Base-by-base conservation (phyloP, 352 stramenopile genomes). In the Pythium vanterpoolii region DNA sequence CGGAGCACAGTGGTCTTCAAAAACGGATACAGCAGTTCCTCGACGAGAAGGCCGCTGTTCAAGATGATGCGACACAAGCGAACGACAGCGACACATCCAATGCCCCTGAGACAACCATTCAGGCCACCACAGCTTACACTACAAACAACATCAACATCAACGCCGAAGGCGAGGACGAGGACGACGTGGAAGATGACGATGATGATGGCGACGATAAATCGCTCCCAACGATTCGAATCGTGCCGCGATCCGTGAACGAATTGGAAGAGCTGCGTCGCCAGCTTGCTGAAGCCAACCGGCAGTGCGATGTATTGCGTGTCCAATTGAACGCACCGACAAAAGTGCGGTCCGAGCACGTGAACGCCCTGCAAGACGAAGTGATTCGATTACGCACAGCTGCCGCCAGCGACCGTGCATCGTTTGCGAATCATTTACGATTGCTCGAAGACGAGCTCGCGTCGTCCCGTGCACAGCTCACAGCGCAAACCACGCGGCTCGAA, bases 361-460 rank as follows among this genome's bases (percentile, higher is more conserved):
- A 60, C 27, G 39, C 31, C 8, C 26, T 60, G n/a, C 53, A 52
- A 45, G 53, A 52, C 40, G 40, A 60, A 36, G 23, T 60, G 10
- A 44, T 60, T 36, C 30, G 44, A 26, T 42, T 60, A 1, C 53
- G 42, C 11, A 6, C 39, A 0, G 30, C 42, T 1, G 40, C 53
- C 2, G 53, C 53, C 16, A 51, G 53, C 30, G 42, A 60, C 14
- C 44, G 54, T 27, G 42, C 44, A 3, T 21, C 43, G 9, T 54
- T 54, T 34, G 54, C 46, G 30, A 24, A 10, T 21, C 36, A 64
- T 0, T 21, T 45, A 19, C 46, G 52, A 23, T 27, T 39, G 2
- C 45, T 61, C 18, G 19, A 54, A 4, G 26, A 30, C 18, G 53
- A 52, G 30, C 21, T 53, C 24, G 34, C 36, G 11, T 36, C 39